A percentile compares a stretch with the other conserved stretches of the same genome.
These are phyloP conservation scores for Epichloe brachyelytri DNA, from an alignment of 2,329 filamentous ascomycete genomes.

Conservation along the genomic window DNA sequence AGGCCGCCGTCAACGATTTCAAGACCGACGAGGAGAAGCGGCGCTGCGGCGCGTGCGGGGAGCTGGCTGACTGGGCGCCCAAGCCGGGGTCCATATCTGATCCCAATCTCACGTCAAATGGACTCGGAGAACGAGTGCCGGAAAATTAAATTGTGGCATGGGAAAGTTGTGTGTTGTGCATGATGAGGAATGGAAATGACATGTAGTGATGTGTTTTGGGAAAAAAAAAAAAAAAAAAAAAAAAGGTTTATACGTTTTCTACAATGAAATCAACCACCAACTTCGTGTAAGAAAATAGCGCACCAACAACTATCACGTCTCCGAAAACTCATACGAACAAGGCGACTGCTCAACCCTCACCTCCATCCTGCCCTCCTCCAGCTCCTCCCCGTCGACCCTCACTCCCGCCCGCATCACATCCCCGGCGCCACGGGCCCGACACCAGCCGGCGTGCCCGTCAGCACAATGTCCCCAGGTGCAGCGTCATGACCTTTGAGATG, in stretches of 20 bases:
- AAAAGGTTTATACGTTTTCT: no score
- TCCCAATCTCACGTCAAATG: conserved; percentile 32
- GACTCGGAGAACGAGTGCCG: no score
- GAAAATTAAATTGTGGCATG: no score
- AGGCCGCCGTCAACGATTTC: conserved; percentile 76
- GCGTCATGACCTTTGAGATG: conserved; percentile 88
- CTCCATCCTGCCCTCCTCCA: conserved; percentile 75
- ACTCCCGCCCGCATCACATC: conserved; percentile 81
- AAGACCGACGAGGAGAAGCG: conserved; percentile 52
- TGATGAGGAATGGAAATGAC: no score
- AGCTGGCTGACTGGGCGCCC: conserved; percentile 59
- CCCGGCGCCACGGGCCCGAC: conserved; percentile 72
- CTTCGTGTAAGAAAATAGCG: no score
- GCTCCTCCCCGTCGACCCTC: conserved; percentile 64
- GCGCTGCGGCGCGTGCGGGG: conserved; percentile 66
- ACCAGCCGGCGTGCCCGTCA: conserved; percentile 96
- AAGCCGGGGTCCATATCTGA: conserved; percentile 44
- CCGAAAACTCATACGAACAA: conserved; percentile 62
- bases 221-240: no score
- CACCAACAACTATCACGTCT: conserved; percentile 42
- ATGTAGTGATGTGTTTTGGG: no score
- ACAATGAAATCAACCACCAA: no score
- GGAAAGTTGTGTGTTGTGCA: no score
- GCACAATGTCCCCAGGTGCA: conserved; percentile 80
- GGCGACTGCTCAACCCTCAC: conserved; percentile 70